Evolutionary conservation across 768 basidiomycete genomes (phyloP).

Genomic region (Auricularia cornea): DNA sequence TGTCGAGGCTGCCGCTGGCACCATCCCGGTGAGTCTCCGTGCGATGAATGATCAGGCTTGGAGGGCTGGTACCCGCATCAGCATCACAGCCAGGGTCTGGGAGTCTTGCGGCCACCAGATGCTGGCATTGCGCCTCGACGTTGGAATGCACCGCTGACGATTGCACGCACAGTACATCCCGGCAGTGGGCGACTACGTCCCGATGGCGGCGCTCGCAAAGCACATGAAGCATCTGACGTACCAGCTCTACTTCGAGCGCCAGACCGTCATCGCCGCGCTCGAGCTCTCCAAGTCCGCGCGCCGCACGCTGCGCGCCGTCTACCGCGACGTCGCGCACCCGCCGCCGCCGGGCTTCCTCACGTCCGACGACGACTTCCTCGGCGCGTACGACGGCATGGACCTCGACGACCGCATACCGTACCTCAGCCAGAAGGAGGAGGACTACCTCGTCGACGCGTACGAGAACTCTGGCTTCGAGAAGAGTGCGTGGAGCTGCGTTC

Average conservation of each 20-base stretch:
- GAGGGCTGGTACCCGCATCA: too few species aligned
- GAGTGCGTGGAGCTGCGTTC: slow-evolving; percentile 39
- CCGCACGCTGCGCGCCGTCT: slow-evolving; percentile 47
- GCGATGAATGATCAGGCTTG: too few species aligned
- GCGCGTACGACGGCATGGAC: slow-evolving; percentile 26
- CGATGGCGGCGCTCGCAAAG: slow-evolving; percentile 32
- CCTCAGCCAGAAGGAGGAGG: slow-evolving; percentile 52
- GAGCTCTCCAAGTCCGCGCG: slow-evolving; percentile 52
- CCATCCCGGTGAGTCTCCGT: slow-evolving; percentile 5
- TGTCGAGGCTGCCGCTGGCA: slow-evolving; percentile 49
- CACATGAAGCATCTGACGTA: slow-evolving; percentile 50
- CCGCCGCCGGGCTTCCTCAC: slow-evolving; percentile 49
- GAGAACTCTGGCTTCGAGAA: slow-evolving; percentile 46
- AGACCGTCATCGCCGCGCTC: slow-evolving; percentile 36
- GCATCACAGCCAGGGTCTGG: too few species aligned
- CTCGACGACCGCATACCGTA: slow-evolving; percentile 35
- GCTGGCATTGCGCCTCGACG: not conserved
- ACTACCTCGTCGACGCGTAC: slow-evolving; percentile 62
- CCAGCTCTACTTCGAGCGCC: slow-evolving; percentile 44
- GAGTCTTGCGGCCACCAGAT: too few species aligned
- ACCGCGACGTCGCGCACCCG: slow-evolving; percentile 44
- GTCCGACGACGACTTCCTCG: slow-evolving; percentile 41
- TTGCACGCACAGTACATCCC: slow-evolving; percentile 49
- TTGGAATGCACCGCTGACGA: too few species aligned
- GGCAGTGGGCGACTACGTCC: slow-evolving; percentile 37